A percentile compares a stretch with the other conserved stretches of the same genome.
Evolutionary conservation across 2,329 filamentous ascomycete genomes (phyloP).

Genomic region (Fusarium sulawesiense): DNA sequence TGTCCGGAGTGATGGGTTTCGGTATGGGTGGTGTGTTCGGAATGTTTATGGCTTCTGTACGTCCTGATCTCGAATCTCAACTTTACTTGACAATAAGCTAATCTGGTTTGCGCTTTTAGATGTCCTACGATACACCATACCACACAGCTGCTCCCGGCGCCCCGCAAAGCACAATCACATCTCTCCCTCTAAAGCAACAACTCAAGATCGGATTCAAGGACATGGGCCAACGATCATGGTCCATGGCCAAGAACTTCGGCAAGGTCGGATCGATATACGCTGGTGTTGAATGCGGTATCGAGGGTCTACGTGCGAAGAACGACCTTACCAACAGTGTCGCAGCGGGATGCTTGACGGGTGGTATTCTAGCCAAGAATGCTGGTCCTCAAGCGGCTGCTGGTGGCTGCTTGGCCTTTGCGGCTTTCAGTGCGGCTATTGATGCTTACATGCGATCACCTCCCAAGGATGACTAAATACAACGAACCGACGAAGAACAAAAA

Average conservation of each 20-base stretch:
- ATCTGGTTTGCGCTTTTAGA: conserved; percentile 65
- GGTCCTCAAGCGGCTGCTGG: conserved; percentile 89
- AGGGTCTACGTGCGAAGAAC: conserved; percentile 92
- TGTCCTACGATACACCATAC: conserved; percentile 97
- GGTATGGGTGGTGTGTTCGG: conserved; percentile 94
- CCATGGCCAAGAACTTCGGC: conserved; percentile 93
- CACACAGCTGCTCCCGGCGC: conserved; percentile 60
- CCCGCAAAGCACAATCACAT: conserved; percentile 57
- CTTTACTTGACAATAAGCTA: conserved; percentile 11
- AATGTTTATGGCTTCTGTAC: conserved; percentile 96
- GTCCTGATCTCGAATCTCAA: conserved; percentile 48
- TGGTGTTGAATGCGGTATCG: conserved; percentile 95
- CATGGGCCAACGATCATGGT: conserved; percentile 87
- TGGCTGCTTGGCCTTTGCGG: conserved; percentile 93
- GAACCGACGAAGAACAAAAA: conserved; percentile 1
- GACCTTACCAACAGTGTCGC: conserved; percentile 88
- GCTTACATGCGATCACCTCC: conserved; percentile 88
- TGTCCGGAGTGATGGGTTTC: conserved; percentile 94
- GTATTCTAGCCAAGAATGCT: conserved; percentile 84
- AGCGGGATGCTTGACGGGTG: conserved; percentile 91
- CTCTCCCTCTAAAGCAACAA: conserved; percentile 86
- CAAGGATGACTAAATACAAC: conserved; percentile 63
- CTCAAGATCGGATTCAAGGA: conserved; percentile 89
- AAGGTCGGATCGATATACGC: conserved; percentile 91
- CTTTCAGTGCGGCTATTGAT: conserved; percentile 92